Conservation (phyloP, 2,329 filamentous ascomycete species). For the Endocalyx cinctus region DNA sequence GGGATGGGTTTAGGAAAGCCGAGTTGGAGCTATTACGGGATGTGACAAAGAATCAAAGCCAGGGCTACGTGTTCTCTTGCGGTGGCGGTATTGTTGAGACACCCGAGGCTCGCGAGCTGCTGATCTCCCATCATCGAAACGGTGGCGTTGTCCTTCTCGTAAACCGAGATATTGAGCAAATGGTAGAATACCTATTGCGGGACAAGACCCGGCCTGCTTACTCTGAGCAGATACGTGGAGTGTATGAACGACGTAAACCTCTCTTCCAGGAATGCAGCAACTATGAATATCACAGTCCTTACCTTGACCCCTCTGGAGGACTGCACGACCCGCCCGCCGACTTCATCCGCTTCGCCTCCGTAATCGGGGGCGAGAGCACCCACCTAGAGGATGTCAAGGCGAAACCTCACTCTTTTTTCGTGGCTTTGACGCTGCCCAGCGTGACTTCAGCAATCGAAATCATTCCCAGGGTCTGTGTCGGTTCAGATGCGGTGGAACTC, state of each 20-base stretch:
- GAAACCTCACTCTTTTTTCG: conserved; percentile 82
- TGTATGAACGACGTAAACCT: conserved; percentile 82
- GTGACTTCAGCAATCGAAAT: conserved; percentile 59
- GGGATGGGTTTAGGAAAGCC: conserved; percentile 80
- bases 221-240: conserved; percentile 83
- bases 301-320: conserved; percentile 36
- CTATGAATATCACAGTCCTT: conserved; percentile 84
- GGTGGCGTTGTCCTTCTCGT: conserved; percentile 85
- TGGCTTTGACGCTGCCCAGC: conserved; percentile 80
- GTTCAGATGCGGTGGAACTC: conserved; percentile 88
- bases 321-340: conserved; percentile 53
- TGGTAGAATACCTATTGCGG: conserved; percentile 81
- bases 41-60: conserved; percentile 68
- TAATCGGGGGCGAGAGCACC: conserved; percentile 59
- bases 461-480: conserved; percentile 70
- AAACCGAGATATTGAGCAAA: conserved; percentile 79
- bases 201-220: conserved; percentile 93
- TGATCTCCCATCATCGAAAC: conserved; percentile 66
- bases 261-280: conserved; percentile 95
- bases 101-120: conserved; percentile 69
- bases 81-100: conserved; percentile 91
- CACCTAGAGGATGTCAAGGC: conserved; percentile 54
- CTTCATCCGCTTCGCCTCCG: conserved; percentile 67
- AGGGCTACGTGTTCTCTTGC: conserved; percentile 82
- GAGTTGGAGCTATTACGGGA: conserved; percentile 72